Base-by-base conservation (phyloP, 2,329 filamentous ascomycete species). In the Myriosclerotinia curreyana region DNA sequence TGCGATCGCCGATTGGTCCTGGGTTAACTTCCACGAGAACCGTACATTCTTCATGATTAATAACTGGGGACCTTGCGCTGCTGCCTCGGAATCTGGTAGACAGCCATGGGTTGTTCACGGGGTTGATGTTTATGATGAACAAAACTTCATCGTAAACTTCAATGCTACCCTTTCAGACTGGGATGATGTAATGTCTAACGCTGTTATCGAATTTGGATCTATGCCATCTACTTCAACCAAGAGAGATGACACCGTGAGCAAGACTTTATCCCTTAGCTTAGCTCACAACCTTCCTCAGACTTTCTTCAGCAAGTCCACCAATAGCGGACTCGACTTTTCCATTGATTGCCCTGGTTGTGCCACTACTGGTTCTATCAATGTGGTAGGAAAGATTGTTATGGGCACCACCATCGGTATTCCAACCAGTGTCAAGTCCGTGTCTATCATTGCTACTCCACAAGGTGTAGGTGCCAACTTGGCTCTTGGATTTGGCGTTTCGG, bases 21-120 rank as follows among this genome's bases (percentile, higher is more conserved):
- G 63, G 63, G 63, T 65, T 25, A 63, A 63, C 22, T 62, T 62
- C 11, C 40, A 40, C 15, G 63, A 62, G 2, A 62, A 65, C 5
- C 63, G 50, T n/a, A 62, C 63, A 31, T 65, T 65, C 20, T 49
- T 65, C 44, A 40, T 65, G 20, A 65, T 65, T 14, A 62, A 60
- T 8, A 65, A 65, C 42, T 65, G 59, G 48, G 58, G 56, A 17
- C 17, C 51, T 15, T 65, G 63, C 31, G 58, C 56, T 17, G 40
- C 52, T 31, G 20, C 42, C 2, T 50, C 49, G 5, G 58, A 46
- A 34, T 55, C 42, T n/a, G 59, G 56, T 28, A 62, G 63, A 49
- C 56, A 65, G 25, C 63, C 63, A 55, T 65, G 63, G 63, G 25
- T 65, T 34, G 50, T 65, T n/a, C 31, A 40, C 9, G 52, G 52